Evolutionary conservation across 805 yeast species (phyloP).

Genomic region (Starmerella kuoi): DNA sequence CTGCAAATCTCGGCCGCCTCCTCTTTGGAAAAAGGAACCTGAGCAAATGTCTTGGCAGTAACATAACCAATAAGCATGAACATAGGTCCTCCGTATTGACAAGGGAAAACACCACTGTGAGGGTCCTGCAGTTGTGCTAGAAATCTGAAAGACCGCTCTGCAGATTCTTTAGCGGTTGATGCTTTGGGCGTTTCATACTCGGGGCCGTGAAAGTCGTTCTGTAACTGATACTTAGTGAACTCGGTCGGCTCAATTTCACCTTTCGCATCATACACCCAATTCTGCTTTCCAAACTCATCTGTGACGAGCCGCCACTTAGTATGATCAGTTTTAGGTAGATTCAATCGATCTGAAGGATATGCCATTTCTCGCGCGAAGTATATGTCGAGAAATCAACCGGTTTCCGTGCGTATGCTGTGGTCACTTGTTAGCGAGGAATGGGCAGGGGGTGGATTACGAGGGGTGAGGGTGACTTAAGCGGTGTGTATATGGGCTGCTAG

Average conservation of each 20-base stretch:
- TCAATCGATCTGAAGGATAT: constrained; percentile 50
- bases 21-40: constrained; percentile 54
- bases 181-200: constrained; percentile 19
- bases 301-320: constrained; percentile 62
- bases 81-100: constrained; percentile 96
- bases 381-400: neutral
- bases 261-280: constrained; percentile 53
- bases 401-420: neutral
- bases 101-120: constrained; percentile 73
- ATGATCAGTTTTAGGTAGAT: constrained; percentile 57
- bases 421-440: no score
- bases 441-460: no score
- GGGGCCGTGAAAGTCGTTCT: constrained; percentile 20
- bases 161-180: constrained; percentile 33
- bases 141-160: constrained; percentile 63
- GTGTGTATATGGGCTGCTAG: no score
- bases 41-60: constrained; percentile 57
- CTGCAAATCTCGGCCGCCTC: constrained; percentile 61
- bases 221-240: constrained; percentile 26
- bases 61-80: constrained; percentile 88
- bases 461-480: no score
- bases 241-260: constrained; percentile 30
- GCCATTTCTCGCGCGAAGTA: no score
- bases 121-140: constrained; percentile 59
- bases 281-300: constrained; percentile 61